Evolutionary conservation across 208 protist species (phyloP).

Genomic region (Acanthamoeba rhysodes): DNA sequence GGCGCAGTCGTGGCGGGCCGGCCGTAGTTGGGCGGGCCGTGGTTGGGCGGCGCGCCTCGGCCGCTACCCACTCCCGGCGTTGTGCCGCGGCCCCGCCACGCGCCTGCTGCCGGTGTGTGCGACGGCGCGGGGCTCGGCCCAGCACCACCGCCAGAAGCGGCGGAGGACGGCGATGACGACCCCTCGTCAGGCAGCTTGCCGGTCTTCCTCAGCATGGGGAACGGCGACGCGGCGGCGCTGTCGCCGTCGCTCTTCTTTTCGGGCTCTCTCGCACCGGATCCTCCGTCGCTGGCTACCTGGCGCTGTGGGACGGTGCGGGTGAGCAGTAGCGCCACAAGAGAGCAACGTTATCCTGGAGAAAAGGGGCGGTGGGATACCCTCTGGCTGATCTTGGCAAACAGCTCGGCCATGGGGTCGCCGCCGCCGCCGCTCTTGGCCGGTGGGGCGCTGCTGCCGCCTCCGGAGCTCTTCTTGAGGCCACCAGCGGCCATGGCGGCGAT

Average conservation of each 20-base stretch:
- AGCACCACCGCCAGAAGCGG: background rate
- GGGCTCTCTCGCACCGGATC: background rate
- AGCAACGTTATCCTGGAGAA: background rate
- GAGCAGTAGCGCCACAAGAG: background rate
- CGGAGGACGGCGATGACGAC: background rate
- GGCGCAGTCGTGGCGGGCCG: background rate
- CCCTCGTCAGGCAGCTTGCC: background rate
- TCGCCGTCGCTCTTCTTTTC: background rate
- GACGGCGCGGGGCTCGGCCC: too few species aligned
- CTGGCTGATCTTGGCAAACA: constrained; percentile 1
- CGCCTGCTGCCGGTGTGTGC: too few species aligned
- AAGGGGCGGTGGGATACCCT: background rate
- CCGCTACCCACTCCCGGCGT: background rate
- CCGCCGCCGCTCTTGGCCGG: background rate
- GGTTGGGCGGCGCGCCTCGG: background rate
- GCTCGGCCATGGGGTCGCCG: background rate
- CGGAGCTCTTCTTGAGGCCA: constrained; percentile 12
- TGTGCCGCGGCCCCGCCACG: background rate
- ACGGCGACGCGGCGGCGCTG: background rate
- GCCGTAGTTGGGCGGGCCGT: background rate
- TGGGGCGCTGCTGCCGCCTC: background rate
- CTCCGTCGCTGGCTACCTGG: background rate
- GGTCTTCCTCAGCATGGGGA: background rate
- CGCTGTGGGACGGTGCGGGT: background rate
- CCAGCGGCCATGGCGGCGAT: constrained; percentile 13